Conservation (phyloP, 2,329 filamentous ascomycete species). For the Calcarisporium arbuscula region DNA sequence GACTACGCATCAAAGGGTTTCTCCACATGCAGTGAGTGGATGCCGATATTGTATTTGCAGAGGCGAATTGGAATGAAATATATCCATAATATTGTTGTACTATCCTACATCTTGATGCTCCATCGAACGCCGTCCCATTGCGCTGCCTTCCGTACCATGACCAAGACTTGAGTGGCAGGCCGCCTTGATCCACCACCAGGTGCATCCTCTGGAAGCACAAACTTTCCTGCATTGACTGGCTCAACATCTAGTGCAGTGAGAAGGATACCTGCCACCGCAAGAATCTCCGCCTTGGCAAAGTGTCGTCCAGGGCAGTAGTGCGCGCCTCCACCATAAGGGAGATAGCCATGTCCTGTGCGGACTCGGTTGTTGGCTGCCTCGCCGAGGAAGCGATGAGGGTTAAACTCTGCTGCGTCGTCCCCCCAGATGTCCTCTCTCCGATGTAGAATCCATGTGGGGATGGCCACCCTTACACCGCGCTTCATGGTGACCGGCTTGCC, state of each 20-base stretch:
- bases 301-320: constrained; percentile 4
- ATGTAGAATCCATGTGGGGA: constrained; percentile 3
- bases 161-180: neutral
- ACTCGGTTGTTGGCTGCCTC: neutral
- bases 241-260: constrained; percentile 1
- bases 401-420: constrained; percentile 1
- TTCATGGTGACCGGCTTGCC: constrained; percentile 1
- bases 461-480: constrained; percentile 1
- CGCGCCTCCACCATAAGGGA: constrained; percentile 3
- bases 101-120: constrained; percentile 3
- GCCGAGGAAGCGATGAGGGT: constrained; percentile 1
- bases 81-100: constrained; percentile 5
- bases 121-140: neutral
- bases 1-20: too few relatives aligned
- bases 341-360: constrained; percentile 2
- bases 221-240: neutral
- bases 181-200: neutral
- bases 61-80: too few relatives aligned
- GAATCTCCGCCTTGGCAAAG: constrained; percentile 4
- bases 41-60: too few relatives aligned
- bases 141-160: neutral
- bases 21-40: too few relatives aligned
- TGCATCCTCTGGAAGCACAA: neutral
- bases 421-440: constrained; percentile 1
- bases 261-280: neutral